Percentiles rank a stretch among this genome's conserved stretches.
Evolutionary conservation across 768 basidiomycete genomes (phyloP).

Genomic region (Suillus discolor): DNA sequence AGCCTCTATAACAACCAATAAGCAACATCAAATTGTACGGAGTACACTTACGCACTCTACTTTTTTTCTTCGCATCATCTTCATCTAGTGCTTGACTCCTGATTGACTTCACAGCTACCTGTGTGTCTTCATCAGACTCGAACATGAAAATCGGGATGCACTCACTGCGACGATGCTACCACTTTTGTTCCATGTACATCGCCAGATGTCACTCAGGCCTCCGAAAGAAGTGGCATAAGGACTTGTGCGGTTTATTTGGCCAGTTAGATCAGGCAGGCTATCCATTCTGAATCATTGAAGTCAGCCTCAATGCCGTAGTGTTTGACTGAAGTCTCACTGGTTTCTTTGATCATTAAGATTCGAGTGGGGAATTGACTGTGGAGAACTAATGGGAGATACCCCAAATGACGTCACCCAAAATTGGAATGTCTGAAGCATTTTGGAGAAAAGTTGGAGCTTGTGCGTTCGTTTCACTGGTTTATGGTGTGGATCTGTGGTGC

Average conservation of each 20-base stretch:
- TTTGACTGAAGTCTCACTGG: neutral
- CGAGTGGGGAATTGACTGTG: neutral
- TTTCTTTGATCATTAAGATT: neutral
- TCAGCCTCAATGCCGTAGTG: neutral
- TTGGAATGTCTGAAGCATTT: neutral
- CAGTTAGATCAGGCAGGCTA: conserved; percentile 18
- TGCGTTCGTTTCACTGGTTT: neutral
- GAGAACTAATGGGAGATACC: neutral
- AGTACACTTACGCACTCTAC: conserved; percentile 7
- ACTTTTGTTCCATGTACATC: conserved; percentile 15
- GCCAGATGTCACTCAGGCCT: conserved; percentile 34
- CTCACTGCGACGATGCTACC: neutral
- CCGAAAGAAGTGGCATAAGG: conserved; percentile 28
- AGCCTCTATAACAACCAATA: conserved; percentile 17
- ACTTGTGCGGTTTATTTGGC: conserved; percentile 14
- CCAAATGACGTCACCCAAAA: neutral
- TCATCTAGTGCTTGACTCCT: conserved; percentile 9
- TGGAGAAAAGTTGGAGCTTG: neutral
- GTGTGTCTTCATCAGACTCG: neutral
- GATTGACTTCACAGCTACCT: conserved; percentile 15
- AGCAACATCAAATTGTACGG: neutral
- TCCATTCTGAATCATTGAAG: neutral
- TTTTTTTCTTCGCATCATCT: conserved; percentile 13
- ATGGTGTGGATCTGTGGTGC: neutral
- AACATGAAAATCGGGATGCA: neutral